Base-by-base conservation (phyloP, 1,139 yeast genomes). In the Geotrichum cucujoidarum region DNA sequence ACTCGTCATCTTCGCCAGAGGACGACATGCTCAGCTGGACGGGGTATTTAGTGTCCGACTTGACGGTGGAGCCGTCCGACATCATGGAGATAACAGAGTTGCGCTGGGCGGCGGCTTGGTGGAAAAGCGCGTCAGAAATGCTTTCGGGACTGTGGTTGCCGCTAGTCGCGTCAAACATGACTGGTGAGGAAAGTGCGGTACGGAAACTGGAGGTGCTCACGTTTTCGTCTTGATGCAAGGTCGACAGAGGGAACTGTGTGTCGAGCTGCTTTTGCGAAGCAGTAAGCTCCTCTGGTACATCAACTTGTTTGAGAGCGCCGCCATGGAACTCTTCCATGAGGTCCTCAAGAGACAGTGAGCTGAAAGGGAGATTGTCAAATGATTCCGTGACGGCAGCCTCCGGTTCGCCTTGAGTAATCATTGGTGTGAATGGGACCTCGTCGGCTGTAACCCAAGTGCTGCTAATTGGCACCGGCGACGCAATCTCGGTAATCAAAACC, bases 181-280 rank as follows among this genome's bases (percentile, higher is more conserved):
- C 21, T 7, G 48, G 48, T 13, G 48, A 45, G 24, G 40, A 39
- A 6, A 31, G 43, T 4, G 48, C 48, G 1, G 48, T 45, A 2
- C 25, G 31, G 34, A 45, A 45, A 33, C 44, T 33, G 24, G 29
- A 8, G 21, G 7, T 18, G 30, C 37, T 37, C 17, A n/a, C 7
- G 31, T 22, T 37, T 8, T n/a, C 40, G n/a, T 18, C 22, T 40
- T 17, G 18, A 20, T 8, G n/a, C n/a, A n/a, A n/a, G n/a, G n/a
- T n/a, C n/a, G n/a, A n/a, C n/a, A n/a, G n/a, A n/a, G n/a, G n/a
- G n/a, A n/a, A n/a, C n/a, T n/a, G n/a, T n/a, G n/a, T n/a, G n/a
- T n/a, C n/a, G n/a, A n/a, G n/a, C n/a, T n/a, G n/a, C n/a, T n/a
- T n/a, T n/a, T n/a, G n/a, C n/a, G n/a, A n/a, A n/a, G n/a, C n/a